These are phyloP conservation scores for Hymenoscyphus fraxineus DNA, from an alignment of 2,329 filamentous ascomycete genomes.

Conservation along the genomic window DNA sequence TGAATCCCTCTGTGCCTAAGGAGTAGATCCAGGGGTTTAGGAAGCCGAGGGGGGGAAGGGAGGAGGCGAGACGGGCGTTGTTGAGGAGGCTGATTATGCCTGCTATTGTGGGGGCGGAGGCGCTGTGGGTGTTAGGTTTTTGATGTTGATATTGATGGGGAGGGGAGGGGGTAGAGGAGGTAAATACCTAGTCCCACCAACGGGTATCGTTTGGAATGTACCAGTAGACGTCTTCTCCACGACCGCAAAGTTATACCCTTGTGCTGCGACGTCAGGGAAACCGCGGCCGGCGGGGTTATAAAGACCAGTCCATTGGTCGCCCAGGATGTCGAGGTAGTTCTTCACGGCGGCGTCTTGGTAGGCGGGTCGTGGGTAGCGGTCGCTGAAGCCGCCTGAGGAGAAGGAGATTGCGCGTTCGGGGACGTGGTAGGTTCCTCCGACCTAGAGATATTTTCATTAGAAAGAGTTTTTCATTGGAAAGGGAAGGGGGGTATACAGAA, in stretches of 20 bases:
- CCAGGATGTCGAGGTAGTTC: constrained; percentile 41
- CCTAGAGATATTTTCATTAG: constrained; percentile 44
- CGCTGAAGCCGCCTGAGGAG: constrained; percentile 48
- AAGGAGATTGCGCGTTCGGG: constrained; percentile 44
- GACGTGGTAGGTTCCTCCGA: constrained; percentile 52
- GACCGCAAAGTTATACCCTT: constrained; percentile 52
- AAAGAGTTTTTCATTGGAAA: not conserved
- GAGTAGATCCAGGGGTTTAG: constrained; percentile 59
- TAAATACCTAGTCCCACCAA: constrained; percentile 24
- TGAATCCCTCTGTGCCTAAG: constrained; percentile 44
- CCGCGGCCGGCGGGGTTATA: constrained; percentile 48
- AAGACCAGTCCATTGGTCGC: constrained; percentile 43
- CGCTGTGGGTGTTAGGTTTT: constrained; percentile 34
- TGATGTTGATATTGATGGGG: too few relatives aligned
- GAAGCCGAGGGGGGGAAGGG: constrained; percentile 48
- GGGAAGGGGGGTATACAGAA: constrained; percentile 54
- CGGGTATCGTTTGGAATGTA: constrained; percentile 1
- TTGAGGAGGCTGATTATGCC: constrained; percentile 60
- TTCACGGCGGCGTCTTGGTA: constrained; percentile 46
- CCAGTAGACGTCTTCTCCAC: constrained; percentile 9
- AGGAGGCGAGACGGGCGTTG: constrained; percentile 51
- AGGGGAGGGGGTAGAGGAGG: not conserved
- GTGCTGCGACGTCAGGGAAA: constrained; percentile 52
- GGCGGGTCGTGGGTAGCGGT: constrained; percentile 45
- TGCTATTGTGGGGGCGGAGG: constrained; percentile 55